Evolutionary conservation across 2,329 filamentous ascomycete genomes (phyloP).

Genomic region (Aspergillus awamori): DNA sequence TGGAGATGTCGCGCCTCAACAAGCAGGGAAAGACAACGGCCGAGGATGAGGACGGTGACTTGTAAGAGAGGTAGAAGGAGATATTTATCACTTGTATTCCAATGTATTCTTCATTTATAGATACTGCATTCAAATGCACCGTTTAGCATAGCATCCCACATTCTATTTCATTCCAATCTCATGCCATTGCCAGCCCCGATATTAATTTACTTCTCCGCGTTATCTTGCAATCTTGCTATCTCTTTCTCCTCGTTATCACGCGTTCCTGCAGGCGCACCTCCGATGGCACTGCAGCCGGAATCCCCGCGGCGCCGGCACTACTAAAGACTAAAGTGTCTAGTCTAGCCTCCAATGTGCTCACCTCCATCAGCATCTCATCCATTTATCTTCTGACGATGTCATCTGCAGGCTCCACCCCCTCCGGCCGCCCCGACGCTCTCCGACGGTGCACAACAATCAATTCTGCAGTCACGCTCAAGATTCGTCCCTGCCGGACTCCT

Average conservation of each 20-base stretch:
- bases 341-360: neutral
- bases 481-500: neutral
- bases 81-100: constrained; percentile 16
- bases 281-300: neutral
- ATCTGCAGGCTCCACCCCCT: neutral
- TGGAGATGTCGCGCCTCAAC: constrained; percentile 57
- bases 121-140: neutral
- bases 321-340: neutral
- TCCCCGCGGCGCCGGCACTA: neutral
- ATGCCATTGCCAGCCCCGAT: too few relatives aligned
- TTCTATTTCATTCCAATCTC: too few relatives aligned
- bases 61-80: constrained; percentile 25
- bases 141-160: neutral
- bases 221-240: neutral
- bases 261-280: neutral
- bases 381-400: neutral
- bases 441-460: neutral
- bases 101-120: constrained; percentile 3
- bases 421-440: constrained; percentile 2
- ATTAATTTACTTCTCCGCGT: too few relatives aligned
- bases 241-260: neutral
- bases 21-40: constrained; percentile 28
- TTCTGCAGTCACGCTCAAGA: neutral
- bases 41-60: constrained; percentile 37
- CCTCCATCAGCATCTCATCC: neutral